Percentiles rank a stretch among this genome's conserved stretches.
Evolutionary conservation across 148 eudicot species (phyloP).

Genomic region (Drosera capensis): DNA sequence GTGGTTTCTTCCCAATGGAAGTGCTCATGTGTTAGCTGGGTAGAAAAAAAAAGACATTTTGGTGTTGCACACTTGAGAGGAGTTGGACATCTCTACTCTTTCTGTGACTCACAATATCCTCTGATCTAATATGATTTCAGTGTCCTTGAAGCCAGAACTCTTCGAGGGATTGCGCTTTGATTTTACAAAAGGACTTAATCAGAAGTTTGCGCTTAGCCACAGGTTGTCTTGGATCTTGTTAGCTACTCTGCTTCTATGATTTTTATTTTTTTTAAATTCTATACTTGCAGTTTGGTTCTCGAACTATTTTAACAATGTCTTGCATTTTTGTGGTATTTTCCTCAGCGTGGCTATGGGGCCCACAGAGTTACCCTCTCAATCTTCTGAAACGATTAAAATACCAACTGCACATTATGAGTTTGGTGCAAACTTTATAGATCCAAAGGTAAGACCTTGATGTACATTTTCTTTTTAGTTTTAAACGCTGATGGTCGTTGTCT

Average conservation of each 20-base stretch:
- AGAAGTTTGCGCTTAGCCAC: constrained; percentile 80
- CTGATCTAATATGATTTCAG: no score
- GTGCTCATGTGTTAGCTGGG: no score
- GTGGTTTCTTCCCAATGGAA: no score
- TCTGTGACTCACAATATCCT: no score
- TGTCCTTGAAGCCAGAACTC: constrained; percentile 87
- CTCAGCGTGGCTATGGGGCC: constrained; percentile 86
- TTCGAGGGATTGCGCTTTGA: constrained; percentile 98
- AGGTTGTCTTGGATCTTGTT: constrained; percentile 57
- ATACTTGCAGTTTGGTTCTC: no score
- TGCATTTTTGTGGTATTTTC: no score
- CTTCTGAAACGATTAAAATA: constrained; percentile 69
- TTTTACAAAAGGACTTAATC: constrained; percentile 73
- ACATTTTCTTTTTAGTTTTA: background rate
- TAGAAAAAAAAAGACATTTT: no score
- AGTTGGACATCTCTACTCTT: no score
- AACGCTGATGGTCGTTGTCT: no score
- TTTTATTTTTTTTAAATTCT: no score
- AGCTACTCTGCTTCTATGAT: background rate
- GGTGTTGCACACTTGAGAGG: no score
- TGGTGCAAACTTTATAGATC: constrained; percentile 87
- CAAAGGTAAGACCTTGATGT: constrained; percentile 46
- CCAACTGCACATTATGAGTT: constrained; percentile 92
- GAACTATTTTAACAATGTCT: no score
- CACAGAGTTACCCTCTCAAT: constrained; percentile 75